These are phyloP conservation scores for Annona squamosa DNA, from an alignment of 164 flowering plant species.

Conservation along the genomic window DNA sequence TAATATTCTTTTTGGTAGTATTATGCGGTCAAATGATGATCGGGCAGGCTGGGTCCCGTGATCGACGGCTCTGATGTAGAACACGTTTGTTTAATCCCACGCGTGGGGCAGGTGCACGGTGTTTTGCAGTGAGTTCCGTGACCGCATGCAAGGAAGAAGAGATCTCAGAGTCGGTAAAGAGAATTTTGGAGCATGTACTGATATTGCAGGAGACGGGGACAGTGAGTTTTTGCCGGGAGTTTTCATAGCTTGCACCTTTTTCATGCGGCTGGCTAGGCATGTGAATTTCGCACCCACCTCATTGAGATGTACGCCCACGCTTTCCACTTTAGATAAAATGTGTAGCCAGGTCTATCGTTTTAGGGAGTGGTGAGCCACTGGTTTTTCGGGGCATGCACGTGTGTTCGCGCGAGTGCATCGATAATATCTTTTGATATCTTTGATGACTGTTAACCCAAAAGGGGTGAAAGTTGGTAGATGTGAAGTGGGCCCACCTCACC, in stretches of 20 bases:
- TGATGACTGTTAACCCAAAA: neutral
- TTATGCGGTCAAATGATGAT: neutral
- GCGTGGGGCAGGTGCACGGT: neutral
- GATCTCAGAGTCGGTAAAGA: constrained; percentile 23
- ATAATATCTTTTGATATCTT: neutral
- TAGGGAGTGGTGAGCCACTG: neutral
- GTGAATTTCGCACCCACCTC: neutral
- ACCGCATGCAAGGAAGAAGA: constrained; percentile 42
- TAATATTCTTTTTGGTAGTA: no score
- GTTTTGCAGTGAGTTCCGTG: constrained; percentile 40
- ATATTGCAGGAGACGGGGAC: constrained; percentile 4
- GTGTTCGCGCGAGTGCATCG: no score
- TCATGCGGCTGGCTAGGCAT: neutral
- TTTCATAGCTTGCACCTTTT: neutral
- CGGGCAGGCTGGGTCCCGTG: neutral
- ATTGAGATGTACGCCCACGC: neutral
- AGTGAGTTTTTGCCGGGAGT: neutral
- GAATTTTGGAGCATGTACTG: constrained; percentile 38
- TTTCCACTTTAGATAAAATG: neutral
- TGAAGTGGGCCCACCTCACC: neutral
- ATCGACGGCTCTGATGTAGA: neutral
- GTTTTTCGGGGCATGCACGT: neutral
- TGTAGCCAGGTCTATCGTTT: neutral
- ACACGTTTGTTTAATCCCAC: neutral
- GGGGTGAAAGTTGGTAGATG: neutral